Conservation (phyloP, 2,329 filamentous ascomycete genomes). For the Calonectria pauciramosa region DNA sequence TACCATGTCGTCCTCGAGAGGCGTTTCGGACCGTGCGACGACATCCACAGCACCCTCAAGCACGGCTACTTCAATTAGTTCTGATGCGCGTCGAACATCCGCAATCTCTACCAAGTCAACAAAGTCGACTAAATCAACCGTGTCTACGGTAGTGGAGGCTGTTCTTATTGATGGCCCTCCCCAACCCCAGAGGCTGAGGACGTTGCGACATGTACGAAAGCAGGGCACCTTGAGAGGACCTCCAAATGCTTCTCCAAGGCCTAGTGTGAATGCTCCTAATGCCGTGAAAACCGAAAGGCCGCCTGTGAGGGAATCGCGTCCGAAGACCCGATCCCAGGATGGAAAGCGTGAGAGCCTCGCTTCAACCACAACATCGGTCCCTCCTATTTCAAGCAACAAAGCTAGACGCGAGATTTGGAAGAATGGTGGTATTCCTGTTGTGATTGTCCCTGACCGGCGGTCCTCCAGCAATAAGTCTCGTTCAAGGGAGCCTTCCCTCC, state of each 20-base stretch:
- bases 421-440: conserved; percentile 72
- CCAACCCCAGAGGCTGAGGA: conserved; percentile 63
- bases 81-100: conserved; percentile 65
- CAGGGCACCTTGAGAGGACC: conserved; percentile 65
- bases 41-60: conserved; percentile 50
- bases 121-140: conserved; percentile 65
- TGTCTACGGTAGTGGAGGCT: conserved; percentile 71
- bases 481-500: conserved; percentile 67
- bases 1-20: conserved; percentile 32
- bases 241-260: conserved; percentile 29
- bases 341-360: conserved; percentile 61
- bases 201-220: conserved; percentile 73
- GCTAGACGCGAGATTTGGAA: conserved; percentile 72
- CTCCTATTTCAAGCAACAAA: conserved; percentile 66
- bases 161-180: conserved; percentile 65
- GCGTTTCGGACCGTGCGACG: conserved; percentile 42
- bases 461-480: conserved; percentile 68
- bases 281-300: conserved; percentile 19
- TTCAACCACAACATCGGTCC: conserved; percentile 62
- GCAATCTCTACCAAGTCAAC: conserved; percentile 68
- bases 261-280: conserved; percentile 24
- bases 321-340: conserved; percentile 45
- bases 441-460: conserved; percentile 71
- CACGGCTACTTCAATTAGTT: conserved; percentile 56
- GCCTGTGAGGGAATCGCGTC: conserved; percentile 46